phyloP scores from a whole-genome alignment of 805 yeast genomes.

The Metahyphopichia silvanorum region DNA sequence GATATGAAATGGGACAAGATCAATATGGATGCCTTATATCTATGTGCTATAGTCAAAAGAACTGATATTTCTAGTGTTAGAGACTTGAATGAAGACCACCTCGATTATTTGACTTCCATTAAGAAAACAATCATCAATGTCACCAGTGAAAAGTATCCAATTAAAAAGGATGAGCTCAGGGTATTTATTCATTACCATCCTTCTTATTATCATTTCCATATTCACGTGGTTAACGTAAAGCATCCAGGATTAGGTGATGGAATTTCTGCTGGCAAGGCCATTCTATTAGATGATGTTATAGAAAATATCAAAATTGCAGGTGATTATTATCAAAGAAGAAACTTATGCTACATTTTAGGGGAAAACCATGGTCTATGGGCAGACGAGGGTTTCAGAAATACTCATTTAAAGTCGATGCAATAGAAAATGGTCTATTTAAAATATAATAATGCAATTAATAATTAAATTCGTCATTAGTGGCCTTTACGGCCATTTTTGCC shows the following conservation, averaged over 20 bases:
- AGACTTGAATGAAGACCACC: slow-evolving; percentile 61
- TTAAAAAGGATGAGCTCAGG: slow-evolving; percentile 58
- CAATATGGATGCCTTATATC: slow-evolving; percentile 65
- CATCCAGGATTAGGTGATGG: slow-evolving; percentile 70
- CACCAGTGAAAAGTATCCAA: slow-evolving; percentile 36
- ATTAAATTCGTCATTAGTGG: slow-evolving; percentile 74
- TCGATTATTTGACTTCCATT: slow-evolving; percentile 53
- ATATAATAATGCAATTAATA: slow-evolving; percentile 33
- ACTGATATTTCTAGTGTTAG: slow-evolving; percentile 69
- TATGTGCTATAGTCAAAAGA: slow-evolving; percentile 72
- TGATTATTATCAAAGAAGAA: slow-evolving; percentile 56
- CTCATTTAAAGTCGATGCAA: slow-evolving; percentile 5
- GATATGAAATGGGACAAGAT: slow-evolving; percentile 96
- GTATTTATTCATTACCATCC: slow-evolving; percentile 93
- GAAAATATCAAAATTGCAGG: slow-evolving; percentile 60
- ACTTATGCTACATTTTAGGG: slow-evolving; percentile 65
- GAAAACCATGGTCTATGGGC: slow-evolving; percentile 78
- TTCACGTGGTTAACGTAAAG: slow-evolving; percentile 76
- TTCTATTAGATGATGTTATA: slow-evolving; percentile 75
- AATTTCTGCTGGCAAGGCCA: slow-evolving; percentile 74
- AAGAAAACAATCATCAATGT: slow-evolving; percentile 42
- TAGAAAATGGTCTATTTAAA: slow-evolving; percentile 1
- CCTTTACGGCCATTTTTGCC: slow-evolving; percentile 66
- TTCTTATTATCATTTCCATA: slow-evolving; percentile 91
- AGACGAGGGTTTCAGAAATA: slow-evolving; percentile 19